phyloP scores from a whole-genome alignment of 225 moss, liverwort and hornwort genomes.

The Thuidium tamariscinum region DNA sequence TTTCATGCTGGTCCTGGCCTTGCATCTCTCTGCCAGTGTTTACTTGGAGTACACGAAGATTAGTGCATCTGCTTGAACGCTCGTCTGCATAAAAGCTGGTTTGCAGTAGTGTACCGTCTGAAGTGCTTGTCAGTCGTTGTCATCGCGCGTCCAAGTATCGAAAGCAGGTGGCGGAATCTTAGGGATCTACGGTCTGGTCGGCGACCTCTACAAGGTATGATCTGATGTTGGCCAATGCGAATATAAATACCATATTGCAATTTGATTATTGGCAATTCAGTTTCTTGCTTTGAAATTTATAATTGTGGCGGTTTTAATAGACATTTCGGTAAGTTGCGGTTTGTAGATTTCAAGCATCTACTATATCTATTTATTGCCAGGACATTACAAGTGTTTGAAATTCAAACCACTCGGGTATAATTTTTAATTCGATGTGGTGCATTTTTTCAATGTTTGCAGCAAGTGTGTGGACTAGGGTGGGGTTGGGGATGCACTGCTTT shows the following conservation, averaged over 20 bases:
- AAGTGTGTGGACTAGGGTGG: background rate
- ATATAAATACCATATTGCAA: background rate
- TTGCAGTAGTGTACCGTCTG: background rate
- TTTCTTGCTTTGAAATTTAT: background rate
- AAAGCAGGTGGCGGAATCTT: background rate
- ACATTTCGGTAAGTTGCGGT: background rate
- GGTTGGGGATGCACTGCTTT: background rate
- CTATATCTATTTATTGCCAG: background rate
- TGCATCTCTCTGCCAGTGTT: background rate
- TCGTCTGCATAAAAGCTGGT: background rate
- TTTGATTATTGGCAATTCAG: background rate
- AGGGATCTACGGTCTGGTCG: background rate
- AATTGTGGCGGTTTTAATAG: background rate
- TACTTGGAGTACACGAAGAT: background rate
- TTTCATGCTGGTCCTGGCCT: background rate
- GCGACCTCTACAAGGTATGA: background rate
- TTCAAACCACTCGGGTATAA: background rate
- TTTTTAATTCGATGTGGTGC: background rate
- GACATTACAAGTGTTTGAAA: background rate
- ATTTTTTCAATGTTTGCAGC: conserved; percentile 4
- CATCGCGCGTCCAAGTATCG: background rate
- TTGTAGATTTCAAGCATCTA: background rate
- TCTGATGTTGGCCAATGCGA: background rate
- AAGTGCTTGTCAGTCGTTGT: background rate
- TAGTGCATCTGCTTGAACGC: background rate